Evolutionary conservation across 2,329 filamentous ascomycete genomes (phyloP).

Genomic region (Phoma sp.): DNA sequence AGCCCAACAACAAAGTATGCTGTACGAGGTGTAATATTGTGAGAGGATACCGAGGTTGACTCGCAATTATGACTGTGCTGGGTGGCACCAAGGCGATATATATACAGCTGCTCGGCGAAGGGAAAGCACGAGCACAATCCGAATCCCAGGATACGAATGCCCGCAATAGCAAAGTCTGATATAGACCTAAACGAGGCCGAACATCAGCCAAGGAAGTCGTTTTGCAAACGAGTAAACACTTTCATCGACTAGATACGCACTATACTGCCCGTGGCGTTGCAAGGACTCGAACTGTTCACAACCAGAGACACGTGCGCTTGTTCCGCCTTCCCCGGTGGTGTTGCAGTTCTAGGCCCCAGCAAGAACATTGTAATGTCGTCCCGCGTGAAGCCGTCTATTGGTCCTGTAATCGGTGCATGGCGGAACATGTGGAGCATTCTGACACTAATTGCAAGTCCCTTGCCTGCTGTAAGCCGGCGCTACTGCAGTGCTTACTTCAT

Average conservation of each 20-base stretch:
- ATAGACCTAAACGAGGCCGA: constrained; percentile 4
- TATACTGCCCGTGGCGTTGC: too few relatives aligned
- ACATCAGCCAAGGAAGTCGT: constrained; percentile 7
- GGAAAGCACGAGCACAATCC: constrained; percentile 5
- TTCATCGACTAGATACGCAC: constrained; percentile 5
- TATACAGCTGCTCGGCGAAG: constrained; percentile 4
- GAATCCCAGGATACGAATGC: neutral
- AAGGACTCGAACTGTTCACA: too few relatives aligned
- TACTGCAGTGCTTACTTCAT: too few relatives aligned
- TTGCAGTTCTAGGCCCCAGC: constrained; percentile 19
- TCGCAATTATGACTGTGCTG: neutral
- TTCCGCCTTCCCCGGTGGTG: constrained; percentile 15
- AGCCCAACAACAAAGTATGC: too few relatives aligned
- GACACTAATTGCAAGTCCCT: constrained; percentile 14
- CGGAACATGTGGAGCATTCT: constrained; percentile 9
- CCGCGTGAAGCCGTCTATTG: constrained; percentile 2
- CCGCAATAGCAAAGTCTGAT: constrained; percentile 5
- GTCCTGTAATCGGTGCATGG: constrained; percentile 16
- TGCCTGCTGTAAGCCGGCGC: neutral
- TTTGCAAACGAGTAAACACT: constrained; percentile 5
- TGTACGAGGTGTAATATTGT: neutral
- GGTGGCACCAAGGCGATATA: constrained; percentile 11
- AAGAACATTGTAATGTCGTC: constrained; percentile 11
- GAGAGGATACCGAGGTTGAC: neutral
- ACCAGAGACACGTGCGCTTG: constrained; percentile 16